Base-by-base conservation (phyloP, 257 asterid species). In the Nicotiana knightiana region DNA sequence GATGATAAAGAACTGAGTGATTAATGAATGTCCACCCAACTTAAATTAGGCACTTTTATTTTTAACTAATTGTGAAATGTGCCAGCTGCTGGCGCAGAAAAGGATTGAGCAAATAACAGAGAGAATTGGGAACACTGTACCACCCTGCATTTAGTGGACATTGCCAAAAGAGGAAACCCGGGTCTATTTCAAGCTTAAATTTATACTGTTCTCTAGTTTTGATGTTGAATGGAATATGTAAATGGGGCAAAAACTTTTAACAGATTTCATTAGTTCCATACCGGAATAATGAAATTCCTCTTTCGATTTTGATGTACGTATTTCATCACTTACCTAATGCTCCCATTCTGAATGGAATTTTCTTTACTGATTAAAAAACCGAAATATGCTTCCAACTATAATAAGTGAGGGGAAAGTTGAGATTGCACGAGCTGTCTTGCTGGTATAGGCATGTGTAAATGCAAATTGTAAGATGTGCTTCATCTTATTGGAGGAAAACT, bases 401-500 rank as follows among this genome's bases (percentile, higher is more conserved):
- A 51, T 51, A 51, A 75, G 64, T 75, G 80, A 75, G 30, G 46
- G 80, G 63, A 75, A 75, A 75, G 24, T 11, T 7, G 63, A 51
- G 80, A 62, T 35, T 75, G 17, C 63, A 51, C 28, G 28, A 26
- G 28, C 80, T 75, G 64, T 51, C 80, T 8, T 26, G 64, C 16
- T 51, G 80, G 80, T 75, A 75, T 51, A 26, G 80, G 46, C 64
- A 51, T 51, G 28, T 24, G 61, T 48, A 39, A 73, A 51, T 75
- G 64, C 80, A 51, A 75, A 28, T 51, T 28, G 63, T 75, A 26
- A 75, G 80, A 43, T 5, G 48, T 75, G 80, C 80, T 53, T 51
- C 64, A 75, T 51, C 17, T 75, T 75, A 53, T 75, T 73, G 62
- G 63, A 1, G 46, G 79, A 51, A 73, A 43, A 75, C 39, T 15